Percentiles rank a stretch among this genome's conserved stretches.
Evolutionary conservation across 805 yeast species (phyloP).

Genomic region (Metschnikowia colocasiae): DNA sequence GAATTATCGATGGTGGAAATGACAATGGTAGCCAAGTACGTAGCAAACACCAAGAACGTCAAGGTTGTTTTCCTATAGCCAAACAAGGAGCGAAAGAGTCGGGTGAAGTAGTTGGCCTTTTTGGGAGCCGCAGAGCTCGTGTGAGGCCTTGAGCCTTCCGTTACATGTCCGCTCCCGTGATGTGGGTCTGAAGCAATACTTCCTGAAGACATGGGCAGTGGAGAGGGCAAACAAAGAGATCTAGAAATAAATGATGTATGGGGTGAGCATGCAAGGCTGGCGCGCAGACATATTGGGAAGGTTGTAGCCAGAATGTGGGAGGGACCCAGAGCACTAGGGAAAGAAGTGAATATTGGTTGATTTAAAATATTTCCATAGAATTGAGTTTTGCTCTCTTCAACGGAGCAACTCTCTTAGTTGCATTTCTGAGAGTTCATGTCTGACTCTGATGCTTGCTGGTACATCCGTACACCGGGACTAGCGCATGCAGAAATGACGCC

Average conservation of each 20-base stretch:
- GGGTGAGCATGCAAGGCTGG: conserved; percentile 1
- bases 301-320: background rate
- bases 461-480: conserved; percentile 2
- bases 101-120: conserved; percentile 22
- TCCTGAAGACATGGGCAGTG: conserved; percentile 2
- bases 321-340: background rate
- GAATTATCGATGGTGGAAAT: conserved; percentile 39
- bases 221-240: background rate
- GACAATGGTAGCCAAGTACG: conserved; percentile 41
- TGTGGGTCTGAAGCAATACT: conserved; percentile 5
- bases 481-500: conserved; percentile 3
- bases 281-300: conserved; percentile 4
- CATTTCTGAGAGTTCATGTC: background rate
- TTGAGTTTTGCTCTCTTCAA: background rate
- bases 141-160: background rate
- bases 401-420: background rate
- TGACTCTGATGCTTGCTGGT: background rate
- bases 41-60: conserved; percentile 49
- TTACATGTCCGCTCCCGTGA: background rate
- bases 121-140: conserved; percentile 1
- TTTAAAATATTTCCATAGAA: no score
- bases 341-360: no score
- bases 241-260: background rate
- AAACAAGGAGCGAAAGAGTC: conserved; percentile 45
- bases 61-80: conserved; percentile 74